phyloP scores from a whole-genome alignment of 108 stramenopile genomes.

The Epithemia pelagica region DNA sequence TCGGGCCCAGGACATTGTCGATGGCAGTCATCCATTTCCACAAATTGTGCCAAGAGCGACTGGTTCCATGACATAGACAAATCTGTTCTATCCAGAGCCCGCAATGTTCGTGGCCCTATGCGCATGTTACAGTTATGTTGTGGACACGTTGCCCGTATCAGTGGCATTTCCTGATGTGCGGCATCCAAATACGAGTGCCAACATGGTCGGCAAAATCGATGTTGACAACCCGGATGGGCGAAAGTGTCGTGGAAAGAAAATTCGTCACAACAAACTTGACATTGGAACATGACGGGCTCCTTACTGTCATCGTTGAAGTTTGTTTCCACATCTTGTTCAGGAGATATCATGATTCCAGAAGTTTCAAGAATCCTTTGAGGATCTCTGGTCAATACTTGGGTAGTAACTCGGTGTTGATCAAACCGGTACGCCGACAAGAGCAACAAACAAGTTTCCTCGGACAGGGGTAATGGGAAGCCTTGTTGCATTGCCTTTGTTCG shows the following conservation, averaged over 20 bases:
- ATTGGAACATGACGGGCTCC: background rate
- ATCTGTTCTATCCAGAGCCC: background rate
- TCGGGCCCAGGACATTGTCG: background rate
- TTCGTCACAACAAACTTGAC: background rate
- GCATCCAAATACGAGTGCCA: background rate
- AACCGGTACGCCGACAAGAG: too few relatives aligned
- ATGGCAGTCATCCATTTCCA: background rate
- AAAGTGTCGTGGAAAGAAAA: background rate
- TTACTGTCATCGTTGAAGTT: too few relatives aligned
- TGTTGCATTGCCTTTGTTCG: too few relatives aligned
- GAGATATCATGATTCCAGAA: too few relatives aligned
- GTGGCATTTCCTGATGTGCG: background rate
- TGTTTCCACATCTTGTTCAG: too few relatives aligned
- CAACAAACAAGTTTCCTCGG: too few relatives aligned
- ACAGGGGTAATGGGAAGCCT: too few relatives aligned
- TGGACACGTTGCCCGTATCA: background rate
- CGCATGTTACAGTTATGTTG: background rate
- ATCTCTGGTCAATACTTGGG: too few relatives aligned
- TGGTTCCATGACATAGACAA: background rate
- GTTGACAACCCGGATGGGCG: background rate
- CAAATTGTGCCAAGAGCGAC: background rate
- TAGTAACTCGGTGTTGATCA: too few relatives aligned
- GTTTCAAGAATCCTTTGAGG: too few relatives aligned
- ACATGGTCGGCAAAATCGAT: background rate
- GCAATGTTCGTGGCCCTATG: background rate